Evolutionary conservation across 495 filamentous ascomycete species (phyloP).

Genomic region (Aspergillus avenaceus): DNA sequence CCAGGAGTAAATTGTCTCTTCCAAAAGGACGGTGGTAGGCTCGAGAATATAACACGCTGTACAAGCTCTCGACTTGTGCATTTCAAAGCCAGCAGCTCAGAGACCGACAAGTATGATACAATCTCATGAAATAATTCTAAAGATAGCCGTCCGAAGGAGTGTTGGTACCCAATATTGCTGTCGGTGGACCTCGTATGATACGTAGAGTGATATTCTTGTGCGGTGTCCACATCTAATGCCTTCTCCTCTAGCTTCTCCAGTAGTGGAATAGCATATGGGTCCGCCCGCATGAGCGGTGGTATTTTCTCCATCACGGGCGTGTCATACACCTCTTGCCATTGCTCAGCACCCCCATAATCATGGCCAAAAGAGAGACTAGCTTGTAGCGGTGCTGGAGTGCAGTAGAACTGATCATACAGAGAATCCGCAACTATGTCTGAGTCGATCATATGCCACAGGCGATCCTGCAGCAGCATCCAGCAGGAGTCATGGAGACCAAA

Average conservation of each 20-base stretch:
- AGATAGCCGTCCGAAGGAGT: background rate
- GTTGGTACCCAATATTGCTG: background rate
- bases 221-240: background rate
- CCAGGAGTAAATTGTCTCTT: background rate
- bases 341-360: background rate
- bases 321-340: background rate
- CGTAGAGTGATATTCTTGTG: background rate
- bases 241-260: background rate
- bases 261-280: background rate
- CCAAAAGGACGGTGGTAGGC: background rate
- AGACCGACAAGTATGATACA: background rate
- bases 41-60: background rate
- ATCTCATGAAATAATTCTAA: background rate
- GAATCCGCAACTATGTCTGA: background rate
- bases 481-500: background rate
- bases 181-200: background rate
- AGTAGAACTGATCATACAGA: background rate
- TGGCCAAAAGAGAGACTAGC: background rate
- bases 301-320: background rate
- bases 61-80: background rate
- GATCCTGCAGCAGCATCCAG: background rate
- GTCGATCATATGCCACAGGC: background rate
- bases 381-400: background rate
- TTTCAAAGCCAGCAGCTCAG: background rate
- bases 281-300: background rate